Base-by-base conservation (phyloP, 129 eudicot genomes). In the Scalesia atractyloides region DNA sequence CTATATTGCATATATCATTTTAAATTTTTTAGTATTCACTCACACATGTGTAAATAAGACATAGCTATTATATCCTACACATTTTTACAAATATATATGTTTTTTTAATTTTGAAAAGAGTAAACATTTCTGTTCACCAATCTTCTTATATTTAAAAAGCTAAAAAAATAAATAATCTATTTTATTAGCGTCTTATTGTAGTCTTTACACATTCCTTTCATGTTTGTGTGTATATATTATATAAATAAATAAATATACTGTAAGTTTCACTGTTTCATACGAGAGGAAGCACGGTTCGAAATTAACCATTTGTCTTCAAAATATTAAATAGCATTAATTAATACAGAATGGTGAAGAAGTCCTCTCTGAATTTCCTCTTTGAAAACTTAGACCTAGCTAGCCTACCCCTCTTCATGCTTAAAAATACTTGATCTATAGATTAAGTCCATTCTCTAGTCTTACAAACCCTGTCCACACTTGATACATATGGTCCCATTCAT, bases 261-360 rank as follows among this genome's bases (percentile, higher is more conserved):
- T 43, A 58, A 16, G 60, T 4, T 58, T 48, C 44, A n/a, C 20
- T 19, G 64, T 51, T 4, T 48, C 16, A 12, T 30, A 78, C 50
- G 46, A 33, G 41, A 60, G 43, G 17, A 60, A 30, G 73, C 72
- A 78, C 76, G 66, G 24, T 70, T 47, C 5, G 44, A 43, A 54
- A 30, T 70, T 44, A 52, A 39, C 17, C 48, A 64, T 53, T 68
- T 48, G 68, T 57, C 68, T 33, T 76, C 22, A 18, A 67, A 48
- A 53, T 37, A 70, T 70, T 78, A 70, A 78, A 78, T 78, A 64
- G 82, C 82, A 78, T 71, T 78, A 46, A 78, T 51, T 78, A 78
- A 71, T 43, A 50, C 34, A 60, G 19, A 60, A 60, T 64, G 77
- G 68, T 71, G 82, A 78, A 71, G 61, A 66, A 78, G 77, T 78